A percentile compares a stretch with the other conserved stretches of the same genome.
phyloP scores from a whole-genome alignment of 257 asterid genomes.

The Przewalskia tangutica region DNA sequence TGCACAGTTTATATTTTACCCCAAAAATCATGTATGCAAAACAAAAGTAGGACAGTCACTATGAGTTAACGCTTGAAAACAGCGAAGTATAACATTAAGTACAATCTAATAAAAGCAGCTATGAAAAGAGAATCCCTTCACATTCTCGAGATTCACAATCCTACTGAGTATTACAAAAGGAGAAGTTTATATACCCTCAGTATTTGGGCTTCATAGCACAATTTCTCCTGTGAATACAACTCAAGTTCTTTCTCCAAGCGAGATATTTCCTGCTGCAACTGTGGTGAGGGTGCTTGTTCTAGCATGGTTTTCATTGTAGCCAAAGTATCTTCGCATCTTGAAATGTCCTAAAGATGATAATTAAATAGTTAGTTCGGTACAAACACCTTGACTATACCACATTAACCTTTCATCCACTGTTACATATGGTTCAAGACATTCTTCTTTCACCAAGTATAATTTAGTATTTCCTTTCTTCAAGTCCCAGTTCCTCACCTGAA shows the following conservation, averaged over 20 bases:
- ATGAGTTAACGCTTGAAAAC: not conserved
- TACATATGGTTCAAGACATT: not conserved
- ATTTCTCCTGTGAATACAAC: slow-evolving; percentile 64
- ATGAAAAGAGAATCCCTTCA: not conserved
- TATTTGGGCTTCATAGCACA: slow-evolving; percentile 95
- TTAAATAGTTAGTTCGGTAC: not conserved
- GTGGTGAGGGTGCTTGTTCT: slow-evolving; percentile 69
- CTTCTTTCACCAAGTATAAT: not conserved
- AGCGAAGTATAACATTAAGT: not conserved
- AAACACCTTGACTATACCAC: not conserved
- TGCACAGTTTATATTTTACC: not conserved
- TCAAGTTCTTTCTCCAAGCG: slow-evolving; percentile 82
- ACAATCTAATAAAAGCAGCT: not conserved
- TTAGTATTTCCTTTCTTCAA: not conserved
- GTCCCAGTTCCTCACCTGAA: slow-evolving; percentile 47
- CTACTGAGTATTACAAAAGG: not conserved
- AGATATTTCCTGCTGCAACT: slow-evolving; percentile 67
- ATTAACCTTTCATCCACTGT: not conserved
- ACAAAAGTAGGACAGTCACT: not conserved
- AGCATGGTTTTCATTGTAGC: slow-evolving; percentile 71
- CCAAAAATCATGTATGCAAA: not conserved
- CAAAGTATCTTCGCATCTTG: slow-evolving; percentile 71
- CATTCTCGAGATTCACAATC: not conserved
- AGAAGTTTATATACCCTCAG: slow-evolving; percentile 48
- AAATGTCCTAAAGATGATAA: slow-evolving; percentile 62